phyloP scores from a whole-genome alignment of 2,329 filamentous ascomycete genomes.

The Celoporthe dispersa region DNA sequence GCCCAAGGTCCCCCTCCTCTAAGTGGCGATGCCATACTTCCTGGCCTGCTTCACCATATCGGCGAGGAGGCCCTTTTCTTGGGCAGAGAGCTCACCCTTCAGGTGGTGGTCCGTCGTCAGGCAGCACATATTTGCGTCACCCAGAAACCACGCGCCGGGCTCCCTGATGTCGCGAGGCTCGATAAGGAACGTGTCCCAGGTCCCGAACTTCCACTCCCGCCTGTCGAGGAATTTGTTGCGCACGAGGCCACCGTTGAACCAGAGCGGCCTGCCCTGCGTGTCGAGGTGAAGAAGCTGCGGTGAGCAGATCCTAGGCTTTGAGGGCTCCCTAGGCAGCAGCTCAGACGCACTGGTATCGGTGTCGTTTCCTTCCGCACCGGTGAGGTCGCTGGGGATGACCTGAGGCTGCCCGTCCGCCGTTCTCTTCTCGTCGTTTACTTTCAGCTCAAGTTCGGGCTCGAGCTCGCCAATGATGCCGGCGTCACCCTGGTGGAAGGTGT shows the following conservation, averaged over 20 bases:
- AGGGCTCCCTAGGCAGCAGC: slow-evolving; percentile 16
- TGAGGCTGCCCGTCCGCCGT: not conserved
- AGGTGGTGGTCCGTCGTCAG: slow-evolving; percentile 37
- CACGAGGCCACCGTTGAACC: slow-evolving; percentile 53
- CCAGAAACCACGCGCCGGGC: slow-evolving; percentile 39
- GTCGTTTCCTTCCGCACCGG: not conserved
- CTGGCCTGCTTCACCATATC: slow-evolving; percentile 38
- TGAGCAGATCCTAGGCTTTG: slow-evolving; percentile 45
- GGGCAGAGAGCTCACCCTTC: slow-evolving; percentile 33
- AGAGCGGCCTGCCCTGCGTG: slow-evolving; percentile 44
- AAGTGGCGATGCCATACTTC: slow-evolving; percentile 23
- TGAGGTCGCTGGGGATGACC: not conserved
- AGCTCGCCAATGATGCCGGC: slow-evolving; percentile 40
- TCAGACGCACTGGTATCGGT: slow-evolving; percentile 26
- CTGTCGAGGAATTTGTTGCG: slow-evolving; percentile 47
- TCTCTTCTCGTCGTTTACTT: not conserved
- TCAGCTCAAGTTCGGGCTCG: not conserved
- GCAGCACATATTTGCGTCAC: slow-evolving; percentile 42
- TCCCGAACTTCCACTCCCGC: slow-evolving; percentile 40
- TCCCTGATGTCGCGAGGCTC: slow-evolving; percentile 37
- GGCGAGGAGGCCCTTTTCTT: slow-evolving; percentile 36
- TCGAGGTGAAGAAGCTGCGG: slow-evolving; percentile 52
- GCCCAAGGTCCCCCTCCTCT: not conserved
- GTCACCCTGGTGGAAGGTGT: slow-evolving; percentile 48
- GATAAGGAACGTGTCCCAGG: slow-evolving; percentile 41